Evolutionary conservation across 1,284 basidiomycete genomes (phyloP).

Genomic region (Cerrena zonata): DNA sequence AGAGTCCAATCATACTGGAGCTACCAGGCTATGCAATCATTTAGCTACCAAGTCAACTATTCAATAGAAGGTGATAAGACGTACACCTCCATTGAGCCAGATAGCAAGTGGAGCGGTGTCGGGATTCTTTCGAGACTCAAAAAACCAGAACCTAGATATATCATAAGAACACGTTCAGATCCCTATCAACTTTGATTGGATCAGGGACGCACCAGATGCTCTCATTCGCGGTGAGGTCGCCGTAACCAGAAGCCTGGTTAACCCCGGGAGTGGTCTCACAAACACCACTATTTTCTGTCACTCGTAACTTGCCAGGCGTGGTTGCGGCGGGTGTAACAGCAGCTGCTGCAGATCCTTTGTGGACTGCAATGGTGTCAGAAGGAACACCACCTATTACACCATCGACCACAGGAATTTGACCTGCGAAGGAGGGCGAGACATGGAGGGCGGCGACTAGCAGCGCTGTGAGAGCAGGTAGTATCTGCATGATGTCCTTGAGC

Average conservation of each 20-base stretch:
- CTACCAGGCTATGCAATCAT: constrained; percentile 45
- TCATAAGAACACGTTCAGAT: not conserved
- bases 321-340: constrained; percentile 25
- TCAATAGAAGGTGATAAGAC: constrained; percentile 18
- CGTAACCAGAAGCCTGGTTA: constrained; percentile 57
- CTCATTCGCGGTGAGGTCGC: constrained; percentile 45
- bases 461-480: not conserved
- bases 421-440: constrained; percentile 1
- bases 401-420: constrained; percentile 41
- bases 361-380: constrained; percentile 6
- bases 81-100: constrained; percentile 63
- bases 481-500: not conserved
- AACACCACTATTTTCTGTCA: constrained; percentile 49
- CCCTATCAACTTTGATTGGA: not conserved
- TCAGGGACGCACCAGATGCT: constrained; percentile 46
- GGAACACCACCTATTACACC: constrained; percentile 43
- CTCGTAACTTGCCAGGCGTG: constrained; percentile 45
- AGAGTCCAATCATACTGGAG: constrained; percentile 62
- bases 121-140: constrained; percentile 53
- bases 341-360: not conserved
- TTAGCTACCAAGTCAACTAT: not conserved
- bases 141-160: constrained; percentile 59
- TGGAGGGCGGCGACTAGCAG: not conserved
- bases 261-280: constrained; percentile 56
- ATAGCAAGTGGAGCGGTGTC: constrained; percentile 53